Evolutionary conservation across 164 flowering plant genomes (phyloP).

Genomic region (Vitis vinifera): DNA sequence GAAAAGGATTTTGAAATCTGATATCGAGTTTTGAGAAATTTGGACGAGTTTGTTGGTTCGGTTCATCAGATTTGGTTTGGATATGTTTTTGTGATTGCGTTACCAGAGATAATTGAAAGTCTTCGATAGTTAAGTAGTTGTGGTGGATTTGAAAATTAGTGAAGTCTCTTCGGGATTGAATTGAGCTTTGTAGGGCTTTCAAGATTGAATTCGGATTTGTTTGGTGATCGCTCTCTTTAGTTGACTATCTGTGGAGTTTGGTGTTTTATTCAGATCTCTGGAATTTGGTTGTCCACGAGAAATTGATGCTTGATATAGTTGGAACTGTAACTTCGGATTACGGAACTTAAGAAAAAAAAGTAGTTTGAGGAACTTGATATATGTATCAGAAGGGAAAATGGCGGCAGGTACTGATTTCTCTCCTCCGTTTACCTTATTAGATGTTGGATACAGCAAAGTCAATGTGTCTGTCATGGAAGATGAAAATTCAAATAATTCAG

Average conservation of each 20-base stretch:
- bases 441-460: constrained; percentile 30
- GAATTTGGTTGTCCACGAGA: neutral
- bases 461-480: constrained; percentile 25
- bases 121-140: neutral
- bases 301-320: neutral
- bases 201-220: neutral
- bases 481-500: constrained; percentile 25
- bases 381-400: constrained; percentile 30
- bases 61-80: too few relatives aligned
- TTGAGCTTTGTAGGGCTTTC: neutral
- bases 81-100: too few relatives aligned
- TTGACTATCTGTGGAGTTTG: neutral
- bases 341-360: neutral
- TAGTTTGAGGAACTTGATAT: constrained; percentile 4
- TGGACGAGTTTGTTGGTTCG: too few relatives aligned
- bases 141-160: neutral
- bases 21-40: too few relatives aligned
- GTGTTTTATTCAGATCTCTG: neutral
- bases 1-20: too few relatives aligned
- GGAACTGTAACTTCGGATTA: neutral
- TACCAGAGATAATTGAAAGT: neutral
- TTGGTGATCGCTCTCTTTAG: neutral
- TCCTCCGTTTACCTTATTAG: constrained; percentile 29
- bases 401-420: constrained; percentile 49
- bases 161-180: neutral